Evolutionary conservation across 140 eudicot genomes (phyloP).

Genomic region (Oenanthe javanica): DNA sequence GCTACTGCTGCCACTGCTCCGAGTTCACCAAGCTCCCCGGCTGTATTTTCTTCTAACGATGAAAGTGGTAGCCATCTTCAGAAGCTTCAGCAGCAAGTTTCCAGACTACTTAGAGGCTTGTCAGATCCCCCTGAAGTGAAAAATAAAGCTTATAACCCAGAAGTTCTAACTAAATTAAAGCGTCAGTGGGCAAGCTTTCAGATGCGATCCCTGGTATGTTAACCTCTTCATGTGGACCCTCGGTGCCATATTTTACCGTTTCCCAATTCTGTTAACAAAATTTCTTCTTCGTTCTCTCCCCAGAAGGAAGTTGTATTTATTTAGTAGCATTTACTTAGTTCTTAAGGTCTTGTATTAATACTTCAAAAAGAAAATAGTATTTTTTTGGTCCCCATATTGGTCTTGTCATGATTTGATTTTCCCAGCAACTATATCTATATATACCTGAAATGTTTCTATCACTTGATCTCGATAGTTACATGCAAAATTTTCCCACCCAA

Average conservation of each 20-base stretch:
- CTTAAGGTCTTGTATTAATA: neutral
- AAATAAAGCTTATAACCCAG: conserved; percentile 69
- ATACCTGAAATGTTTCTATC: neutral
- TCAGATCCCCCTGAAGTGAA: conserved; percentile 63
- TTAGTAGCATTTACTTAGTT: neutral
- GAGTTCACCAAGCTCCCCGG: conserved; percentile 84
- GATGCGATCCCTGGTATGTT: conserved; percentile 62
- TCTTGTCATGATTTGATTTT: neutral
- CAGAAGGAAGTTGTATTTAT: neutral
- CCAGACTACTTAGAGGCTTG: conserved; percentile 72
- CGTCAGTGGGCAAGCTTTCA: conserved; percentile 99
- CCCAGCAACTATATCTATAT: neutral
- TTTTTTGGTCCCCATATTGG: neutral
- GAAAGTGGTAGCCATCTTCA: conserved; percentile 68
- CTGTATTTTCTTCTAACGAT: conserved; percentile 72
- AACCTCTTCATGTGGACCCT: conserved; percentile 10
- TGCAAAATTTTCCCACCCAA: neutral
- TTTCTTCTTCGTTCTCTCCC: neutral
- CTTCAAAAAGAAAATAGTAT: neutral
- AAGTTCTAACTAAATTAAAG: conserved; percentile 90
- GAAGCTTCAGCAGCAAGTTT: conserved; percentile 67
- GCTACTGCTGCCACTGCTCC: conserved; percentile 59
- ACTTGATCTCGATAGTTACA: neutral
- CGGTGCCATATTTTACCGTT: neutral
- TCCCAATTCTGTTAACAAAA: neutral